A percentile compares a stretch with the other conserved stretches of the same genome.
These are phyloP conservation scores for Cercophora sp. DNA, from an alignment of 495 filamentous ascomycete species.

Conservation along the genomic window DNA sequence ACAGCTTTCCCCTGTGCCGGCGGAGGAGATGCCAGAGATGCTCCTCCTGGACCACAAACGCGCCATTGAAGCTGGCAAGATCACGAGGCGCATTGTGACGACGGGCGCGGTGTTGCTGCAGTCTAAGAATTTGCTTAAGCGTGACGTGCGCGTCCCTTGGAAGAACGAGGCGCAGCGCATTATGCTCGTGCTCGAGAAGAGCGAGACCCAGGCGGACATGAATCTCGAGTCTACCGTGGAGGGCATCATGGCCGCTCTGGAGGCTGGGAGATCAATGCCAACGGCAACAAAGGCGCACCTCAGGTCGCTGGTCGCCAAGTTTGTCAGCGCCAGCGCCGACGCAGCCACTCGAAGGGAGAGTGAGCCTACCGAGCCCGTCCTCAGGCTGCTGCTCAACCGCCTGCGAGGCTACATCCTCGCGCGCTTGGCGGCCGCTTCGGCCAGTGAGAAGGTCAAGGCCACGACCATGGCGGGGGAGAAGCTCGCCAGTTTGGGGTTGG, in stretches of 20 bases:
- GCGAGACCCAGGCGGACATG: constrained; percentile 41
- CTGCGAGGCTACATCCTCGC: constrained; percentile 71
- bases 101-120: constrained; percentile 79
- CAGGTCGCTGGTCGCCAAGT: constrained; percentile 47
- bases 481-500: constrained; percentile 72
- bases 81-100: constrained; percentile 71
- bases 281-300: constrained; percentile 57
- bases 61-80: constrained; percentile 59
- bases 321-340: constrained; percentile 40
- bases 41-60: constrained; percentile 75
- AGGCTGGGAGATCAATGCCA: constrained; percentile 79
- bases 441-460: constrained; percentile 75
- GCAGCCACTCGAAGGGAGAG: constrained; percentile 28
- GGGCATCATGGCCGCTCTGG: constrained; percentile 71
- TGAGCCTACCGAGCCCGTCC: constrained; percentile 72
- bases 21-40: constrained; percentile 73
- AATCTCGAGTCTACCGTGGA: constrained; percentile 53
- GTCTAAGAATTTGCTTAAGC: constrained; percentile 91
- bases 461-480: constrained; percentile 79
- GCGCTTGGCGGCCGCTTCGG: constrained; percentile 69
- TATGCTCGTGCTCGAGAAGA: constrained; percentile 46
- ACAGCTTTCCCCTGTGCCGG: constrained; percentile 46
- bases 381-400: constrained; percentile 72
- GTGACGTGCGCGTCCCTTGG: constrained; percentile 87
- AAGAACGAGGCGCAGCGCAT: constrained; percentile 79